Percentiles rank a stretch among this genome's conserved stretches.
Conservation (phyloP, 345 rosid genomes). For the Citrus cavaleriei region DNA sequence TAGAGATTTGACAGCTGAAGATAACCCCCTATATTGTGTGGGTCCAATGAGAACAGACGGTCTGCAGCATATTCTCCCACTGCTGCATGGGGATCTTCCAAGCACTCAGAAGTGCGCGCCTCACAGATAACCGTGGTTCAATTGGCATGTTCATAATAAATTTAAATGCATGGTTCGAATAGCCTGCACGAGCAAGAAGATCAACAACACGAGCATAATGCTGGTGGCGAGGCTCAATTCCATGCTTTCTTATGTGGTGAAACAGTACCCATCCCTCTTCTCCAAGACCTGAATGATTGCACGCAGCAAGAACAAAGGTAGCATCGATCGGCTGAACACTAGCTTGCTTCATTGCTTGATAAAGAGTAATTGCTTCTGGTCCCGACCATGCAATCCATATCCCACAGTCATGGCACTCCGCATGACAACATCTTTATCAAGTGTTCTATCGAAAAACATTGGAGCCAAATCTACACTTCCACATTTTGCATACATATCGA, state of each 20-base stretch:
- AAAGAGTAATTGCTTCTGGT: conserved; percentile 56
- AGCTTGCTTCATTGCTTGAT: conserved; percentile 39
- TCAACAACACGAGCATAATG: conserved; percentile 72
- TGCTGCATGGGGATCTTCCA: conserved; percentile 54
- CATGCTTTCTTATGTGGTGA: conserved; percentile 48
- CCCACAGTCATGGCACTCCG: conserved; percentile 78
- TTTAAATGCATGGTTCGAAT: conserved; percentile 48
- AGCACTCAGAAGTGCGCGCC: conserved; percentile 73
- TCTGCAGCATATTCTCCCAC: conserved; percentile 70
- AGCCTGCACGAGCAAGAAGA: conserved; percentile 72
- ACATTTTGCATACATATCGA: conserved; percentile 77
- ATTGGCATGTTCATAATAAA: conserved; percentile 56
- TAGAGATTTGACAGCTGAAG: conserved; percentile 77
- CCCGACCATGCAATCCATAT: conserved; percentile 66
- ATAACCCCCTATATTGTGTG: conserved; percentile 56
- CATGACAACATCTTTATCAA: conserved; percentile 54
- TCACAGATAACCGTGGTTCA: conserved; percentile 54
- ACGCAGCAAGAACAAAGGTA: conserved; percentile 58
- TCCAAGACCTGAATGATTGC: conserved; percentile 66
- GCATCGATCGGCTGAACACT: conserved; percentile 62
- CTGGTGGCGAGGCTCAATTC: conserved; percentile 54
- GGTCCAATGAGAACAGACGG: conserved; percentile 53
- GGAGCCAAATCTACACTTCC: conserved; percentile 56
- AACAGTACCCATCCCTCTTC: conserved; percentile 69
- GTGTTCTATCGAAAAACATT: conserved; percentile 47